Percentiles rank a stretch among this genome's conserved stretches.
Conservation (phyloP, 345 rosid species). For the Microcos paniculata region DNA sequence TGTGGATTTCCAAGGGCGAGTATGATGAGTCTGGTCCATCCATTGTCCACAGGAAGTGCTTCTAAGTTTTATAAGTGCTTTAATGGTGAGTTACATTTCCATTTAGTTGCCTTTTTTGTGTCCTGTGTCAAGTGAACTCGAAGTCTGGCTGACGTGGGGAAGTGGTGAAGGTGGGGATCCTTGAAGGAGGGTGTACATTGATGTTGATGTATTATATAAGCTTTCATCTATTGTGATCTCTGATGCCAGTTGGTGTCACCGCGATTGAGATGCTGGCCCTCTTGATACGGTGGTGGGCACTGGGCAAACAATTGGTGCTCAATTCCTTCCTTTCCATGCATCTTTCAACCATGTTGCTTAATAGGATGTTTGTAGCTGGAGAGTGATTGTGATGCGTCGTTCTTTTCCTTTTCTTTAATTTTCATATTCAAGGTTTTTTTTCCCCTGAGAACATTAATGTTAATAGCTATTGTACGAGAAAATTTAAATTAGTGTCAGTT, state of each 20-base stretch:
- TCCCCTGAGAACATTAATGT: conserved; percentile 36
- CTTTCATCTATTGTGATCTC: conserved; percentile 2
- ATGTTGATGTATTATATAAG: conserved; percentile 22
- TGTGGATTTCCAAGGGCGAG: conserved; percentile 65
- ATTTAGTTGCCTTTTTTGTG: conserved; percentile 46
- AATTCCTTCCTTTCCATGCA: conserved; percentile 22
- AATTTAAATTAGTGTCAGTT: conserved; percentile 42
- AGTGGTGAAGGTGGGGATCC: conserved; percentile 22
- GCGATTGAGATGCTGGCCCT: conserved; percentile 18
- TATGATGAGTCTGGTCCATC: conserved; percentile 72
- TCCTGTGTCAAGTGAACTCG: conserved; percentile 39
- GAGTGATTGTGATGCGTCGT: conserved; percentile 52
- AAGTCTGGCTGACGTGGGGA: conserved; percentile 33
- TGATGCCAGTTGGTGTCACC: conserved; percentile 4
- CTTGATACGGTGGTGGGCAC: conserved; percentile 30
- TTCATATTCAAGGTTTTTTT: conserved; percentile 31
- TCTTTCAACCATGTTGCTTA: conserved; percentile 34
- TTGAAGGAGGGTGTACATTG: conserved; percentile 23
- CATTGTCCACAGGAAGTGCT: conserved; percentile 63
- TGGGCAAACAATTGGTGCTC: conserved; percentile 28
- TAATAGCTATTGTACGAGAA: conserved; percentile 55
- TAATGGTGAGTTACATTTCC: conserved; percentile 44
- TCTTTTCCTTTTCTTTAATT: conserved; percentile 15
- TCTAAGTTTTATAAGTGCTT: conserved; percentile 31
- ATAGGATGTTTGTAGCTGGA: conserved; percentile 49